Evolutionary conservation across 371 early-diverging fungal genomes (phyloP), one percentile per base, ranked within the genome.

Genomic region (Apophysomyces sp.): DNA sequence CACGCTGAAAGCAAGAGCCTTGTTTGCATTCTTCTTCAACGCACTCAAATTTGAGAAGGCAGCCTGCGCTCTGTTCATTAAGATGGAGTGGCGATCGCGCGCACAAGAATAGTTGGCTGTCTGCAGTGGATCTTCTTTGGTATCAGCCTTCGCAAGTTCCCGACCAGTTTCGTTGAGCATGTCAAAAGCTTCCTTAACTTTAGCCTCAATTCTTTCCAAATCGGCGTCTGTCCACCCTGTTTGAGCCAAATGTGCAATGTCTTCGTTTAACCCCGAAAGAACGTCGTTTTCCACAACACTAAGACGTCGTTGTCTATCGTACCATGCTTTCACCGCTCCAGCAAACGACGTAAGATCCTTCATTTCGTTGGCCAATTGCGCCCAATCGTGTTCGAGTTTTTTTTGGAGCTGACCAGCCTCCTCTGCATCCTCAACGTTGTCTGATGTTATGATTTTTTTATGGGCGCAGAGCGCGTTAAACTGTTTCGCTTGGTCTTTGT

Each of bases 101-200:
- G 76, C 76, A 61, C 80, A 76, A 0, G 80, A 69, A 27, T 79
- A 76, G 31, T 79, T 79, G 31, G 80, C 80, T 0, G 69, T 79
- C 27, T 78, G 71, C 9, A 78, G 49, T 6, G 79, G 72, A 55
- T 78, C 79, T 18, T 73, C 70, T n/a, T 44, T 60, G 27, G 54
- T 61, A 9, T 67, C 61, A 9, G 59, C 66, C 9, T 61, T 27
- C 29, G 53, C 41, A 36, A 78, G 73, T 13, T 62, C 69, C 21
- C 51, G 36, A 0, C 64, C 70, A 11, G 59, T 68, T 16, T 62
- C 65, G 9, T 68, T 61, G 18, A 80, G 55, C 9, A 68, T 53
- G 4, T 36, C 27, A 0, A 61, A 32, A 12, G 76, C 74, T n/a
- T 67, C 62, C 2, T 67, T 51, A 13, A 78, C 54, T 16, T 62